phyloP scores from a whole-genome alignment of 2,329 filamentous ascomycete genomes.

The Cryphonectria japonica region DNA sequence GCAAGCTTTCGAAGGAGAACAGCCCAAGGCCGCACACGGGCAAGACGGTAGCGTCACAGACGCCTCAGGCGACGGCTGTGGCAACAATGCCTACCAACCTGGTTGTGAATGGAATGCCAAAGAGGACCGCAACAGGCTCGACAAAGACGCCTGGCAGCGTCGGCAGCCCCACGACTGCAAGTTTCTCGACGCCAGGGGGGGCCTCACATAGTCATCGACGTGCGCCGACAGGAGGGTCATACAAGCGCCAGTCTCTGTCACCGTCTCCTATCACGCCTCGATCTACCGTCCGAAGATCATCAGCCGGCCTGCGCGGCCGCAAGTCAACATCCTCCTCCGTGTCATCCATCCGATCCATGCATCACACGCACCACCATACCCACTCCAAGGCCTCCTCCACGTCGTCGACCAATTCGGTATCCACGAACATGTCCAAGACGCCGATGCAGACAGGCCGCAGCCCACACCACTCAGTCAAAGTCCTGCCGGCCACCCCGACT shows the following conservation, averaged over 20 bases:
- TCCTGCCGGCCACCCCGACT: slow-evolving; percentile 89
- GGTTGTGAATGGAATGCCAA: slow-evolving; percentile 54
- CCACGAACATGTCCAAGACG: slow-evolving; percentile 69
- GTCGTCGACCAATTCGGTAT: slow-evolving; percentile 77
- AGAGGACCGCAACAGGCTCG: slow-evolving; percentile 22
- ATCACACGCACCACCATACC: slow-evolving; percentile 70
- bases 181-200: slow-evolving; percentile 33
- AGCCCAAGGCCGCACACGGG: slow-evolving; percentile 64
- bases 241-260: slow-evolving; percentile 79
- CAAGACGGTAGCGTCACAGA: slow-evolving; percentile 53
- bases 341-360: slow-evolving; percentile 89
- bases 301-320: slow-evolving; percentile 80
- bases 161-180: slow-evolving; percentile 40
- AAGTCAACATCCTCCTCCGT: slow-evolving; percentile 97
- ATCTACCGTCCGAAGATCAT: slow-evolving; percentile 81
- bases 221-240: slow-evolving; percentile 45
- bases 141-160: slow-evolving; percentile 29
- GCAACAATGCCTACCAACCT: slow-evolving; percentile 54
- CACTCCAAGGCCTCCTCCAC: slow-evolving; percentile 96
- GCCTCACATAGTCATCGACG: slow-evolving; percentile 33
- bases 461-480: slow-evolving; percentile 89
- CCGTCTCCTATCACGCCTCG: slow-evolving; percentile 88
- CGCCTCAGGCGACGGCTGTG: slow-evolving; percentile 41
- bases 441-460: slow-evolving; percentile 68
- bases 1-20: slow-evolving; percentile 53